Evolutionary conservation across 2,329 filamentous ascomycete species (phyloP).

Genomic region (Cladophialophora exuberans): DNA sequence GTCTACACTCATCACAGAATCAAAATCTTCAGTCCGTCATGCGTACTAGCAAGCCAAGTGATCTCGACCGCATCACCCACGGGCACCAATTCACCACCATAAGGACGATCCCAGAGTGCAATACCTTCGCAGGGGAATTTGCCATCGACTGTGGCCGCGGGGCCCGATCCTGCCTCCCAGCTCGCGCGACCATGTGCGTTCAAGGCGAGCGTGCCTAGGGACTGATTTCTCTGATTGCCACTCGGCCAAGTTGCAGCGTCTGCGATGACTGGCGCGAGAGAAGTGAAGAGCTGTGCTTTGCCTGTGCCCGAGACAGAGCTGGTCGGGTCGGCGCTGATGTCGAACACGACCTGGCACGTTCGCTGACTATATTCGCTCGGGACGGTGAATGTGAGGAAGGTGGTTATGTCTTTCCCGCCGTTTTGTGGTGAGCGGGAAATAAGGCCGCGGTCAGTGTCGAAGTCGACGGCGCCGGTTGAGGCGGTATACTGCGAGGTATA

Average conservation of each 20-base stretch:
- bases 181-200: slow-evolving; percentile 19
- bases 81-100: slow-evolving; percentile 25
- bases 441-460: slow-evolving; percentile 45
- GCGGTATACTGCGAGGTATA: slow-evolving; percentile 32
- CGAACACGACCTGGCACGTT: slow-evolving; percentile 33
- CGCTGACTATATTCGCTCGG: slow-evolving; percentile 17
- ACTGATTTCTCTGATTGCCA: slow-evolving; percentile 32
- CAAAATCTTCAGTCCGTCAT: slow-evolving; percentile 25
- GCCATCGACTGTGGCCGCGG: slow-evolving; percentile 20
- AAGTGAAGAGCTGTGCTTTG: slow-evolving; percentile 32
- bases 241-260: slow-evolving; percentile 29
- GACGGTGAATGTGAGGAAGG: slow-evolving; percentile 33
- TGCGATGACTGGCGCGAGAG: slow-evolving; percentile 27
- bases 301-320: slow-evolving; percentile 18
- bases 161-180: slow-evolving; percentile 23
- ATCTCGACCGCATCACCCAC: slow-evolving; percentile 19
- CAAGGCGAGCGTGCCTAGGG: slow-evolving; percentile 27
- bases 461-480: slow-evolving; percentile 39
- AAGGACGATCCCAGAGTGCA: slow-evolving; percentile 19
- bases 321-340: slow-evolving; percentile 15
- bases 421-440: slow-evolving; percentile 58
- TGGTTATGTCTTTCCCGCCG: slow-evolving; percentile 31
- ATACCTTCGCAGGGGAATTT: slow-evolving; percentile 22
- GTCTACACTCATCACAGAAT: no score
- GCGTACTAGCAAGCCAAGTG: slow-evolving; percentile 14